Base-by-base conservation (phyloP, 768 basidiomycete species). In the Russula foetens region DNA sequence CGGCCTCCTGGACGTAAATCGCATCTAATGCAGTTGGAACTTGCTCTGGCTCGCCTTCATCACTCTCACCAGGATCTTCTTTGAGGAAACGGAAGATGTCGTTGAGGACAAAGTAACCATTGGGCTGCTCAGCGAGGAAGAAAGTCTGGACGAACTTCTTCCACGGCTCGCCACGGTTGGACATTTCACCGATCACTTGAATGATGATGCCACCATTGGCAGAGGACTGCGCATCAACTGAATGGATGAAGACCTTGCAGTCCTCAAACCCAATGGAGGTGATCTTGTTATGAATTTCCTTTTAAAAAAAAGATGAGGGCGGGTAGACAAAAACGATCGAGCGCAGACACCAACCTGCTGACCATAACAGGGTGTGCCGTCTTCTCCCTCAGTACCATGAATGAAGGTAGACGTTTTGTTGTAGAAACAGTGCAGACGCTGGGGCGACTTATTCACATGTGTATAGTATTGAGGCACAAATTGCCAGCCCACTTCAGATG, bases 1-100 rank as follows among this genome's bases (percentile, higher is more conserved):
- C 86, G 58, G 74, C 77, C 69, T 73, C 80, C 48, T n/a, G n/a
- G n/a, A n/a, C n/a, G n/a, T n/a, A n/a, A n/a, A n/a, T n/a, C n/a
- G n/a, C n/a, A n/a, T n/a, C n/a, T n/a, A n/a, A n/a, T n/a, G n/a
- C n/a, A n/a, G 38, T 14, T 14, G 35, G n/a, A 11, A 33, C 12
- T 33, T 57, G 58, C 41, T 53, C 56, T n/a, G 31, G 47, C 29
- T 56, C 59, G 59, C 53, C 41, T n/a, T 89, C 90, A 58, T 91
- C 92, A 29, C 79, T 79, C 66, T 92, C 92, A 56, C 90, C 86
- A 8, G 83, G 76, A 70, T 98, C 94, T 76, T 98, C 97, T 78
- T 97, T 98, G 65, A 99, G 79, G 81, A 97, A 98, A 62, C 97
- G 90, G 86, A 98, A 99, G 78, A 98, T 98, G 77, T 99, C 97